phyloP scores from a whole-genome alignment of 164 flowering plant species.

The Dillenia turbinata region DNA sequence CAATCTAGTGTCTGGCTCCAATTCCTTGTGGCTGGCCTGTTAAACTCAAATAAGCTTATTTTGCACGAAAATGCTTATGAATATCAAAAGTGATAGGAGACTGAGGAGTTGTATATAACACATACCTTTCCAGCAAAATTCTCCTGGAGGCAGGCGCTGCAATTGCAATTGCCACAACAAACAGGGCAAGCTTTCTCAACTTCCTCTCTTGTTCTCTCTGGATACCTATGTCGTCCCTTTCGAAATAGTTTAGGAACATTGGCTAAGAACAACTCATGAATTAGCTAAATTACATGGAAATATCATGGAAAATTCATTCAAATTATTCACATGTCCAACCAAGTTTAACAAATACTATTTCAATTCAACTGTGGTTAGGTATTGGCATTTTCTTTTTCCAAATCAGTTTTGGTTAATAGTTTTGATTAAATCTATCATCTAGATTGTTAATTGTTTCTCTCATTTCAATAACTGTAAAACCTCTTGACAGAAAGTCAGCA shows the following conservation, averaged over 20 bases:
- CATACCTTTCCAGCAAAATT: conserved; percentile 29
- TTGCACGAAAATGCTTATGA: not conserved
- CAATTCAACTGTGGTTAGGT: too few relatives aligned
- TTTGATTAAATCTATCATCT: too few relatives aligned
- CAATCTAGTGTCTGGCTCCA: conserved; percentile 33
- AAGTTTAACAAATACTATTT: too few relatives aligned
- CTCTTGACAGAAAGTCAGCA: too few relatives aligned
- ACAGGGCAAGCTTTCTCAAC: conserved; percentile 55
- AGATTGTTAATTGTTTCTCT: too few relatives aligned
- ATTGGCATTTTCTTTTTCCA: too few relatives aligned
- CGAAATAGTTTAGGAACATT: conserved; percentile 1
- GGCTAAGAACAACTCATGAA: too few relatives aligned
- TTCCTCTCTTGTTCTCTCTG: conserved; percentile 45
- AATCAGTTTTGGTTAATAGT: too few relatives aligned
- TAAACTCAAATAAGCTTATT: conserved; percentile 5
- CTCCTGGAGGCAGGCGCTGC: conserved; percentile 62
- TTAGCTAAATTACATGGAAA: too few relatives aligned
- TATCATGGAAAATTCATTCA: too few relatives aligned
- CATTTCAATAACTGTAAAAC: too few relatives aligned
- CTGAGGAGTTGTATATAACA: not conserved
- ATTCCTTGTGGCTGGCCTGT: conserved; percentile 35
- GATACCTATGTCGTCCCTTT: conserved; percentile 50
- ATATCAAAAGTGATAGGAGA: not conserved
- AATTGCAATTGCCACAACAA: conserved; percentile 78
- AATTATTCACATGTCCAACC: too few relatives aligned